Evolutionary conservation across 345 rosid species (phyloP).

Genomic region (Conringia planisiliqua): DNA sequence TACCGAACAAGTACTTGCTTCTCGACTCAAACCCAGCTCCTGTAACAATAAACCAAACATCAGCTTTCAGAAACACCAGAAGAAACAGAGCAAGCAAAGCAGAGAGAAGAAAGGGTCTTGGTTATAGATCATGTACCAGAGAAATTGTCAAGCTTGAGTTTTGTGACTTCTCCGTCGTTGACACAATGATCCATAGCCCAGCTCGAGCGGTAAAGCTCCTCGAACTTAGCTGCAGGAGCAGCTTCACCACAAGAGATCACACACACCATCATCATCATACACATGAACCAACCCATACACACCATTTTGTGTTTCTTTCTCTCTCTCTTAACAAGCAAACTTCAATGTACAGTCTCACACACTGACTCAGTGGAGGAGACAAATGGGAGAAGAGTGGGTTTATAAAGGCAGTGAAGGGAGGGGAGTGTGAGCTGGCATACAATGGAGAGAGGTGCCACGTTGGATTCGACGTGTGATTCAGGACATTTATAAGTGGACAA

Average conservation of each 20-base stretch:
- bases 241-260: conserved; percentile 15
- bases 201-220: conserved; percentile 71
- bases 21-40: conserved; percentile 96
- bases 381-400: background rate
- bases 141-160: conserved; percentile 81
- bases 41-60: conserved; percentile 24
- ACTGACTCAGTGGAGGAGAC: conserved; percentile 14
- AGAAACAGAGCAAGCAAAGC: conserved; percentile 16
- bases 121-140: conserved; percentile 54
- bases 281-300: conserved; percentile 36
- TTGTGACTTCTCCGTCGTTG: conserved; percentile 77
- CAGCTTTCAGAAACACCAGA: background rate
- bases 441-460: conserved; percentile 41
- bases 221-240: conserved; percentile 52
- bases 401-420: conserved; percentile 7
- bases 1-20: conserved; percentile 89
- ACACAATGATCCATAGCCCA: conserved; percentile 87
- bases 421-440: conserved; percentile 34
- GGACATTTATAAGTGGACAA: conserved; percentile 24
- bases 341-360: conserved; percentile 11
- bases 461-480: conserved; percentile 34
- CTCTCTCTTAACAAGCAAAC: background rate
- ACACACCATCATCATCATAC: conserved; percentile 36
- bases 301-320: conserved; percentile 2
- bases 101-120: background rate